Base-by-base conservation (phyloP, 139 green algal species). In the Chlorella sp. region DNA sequence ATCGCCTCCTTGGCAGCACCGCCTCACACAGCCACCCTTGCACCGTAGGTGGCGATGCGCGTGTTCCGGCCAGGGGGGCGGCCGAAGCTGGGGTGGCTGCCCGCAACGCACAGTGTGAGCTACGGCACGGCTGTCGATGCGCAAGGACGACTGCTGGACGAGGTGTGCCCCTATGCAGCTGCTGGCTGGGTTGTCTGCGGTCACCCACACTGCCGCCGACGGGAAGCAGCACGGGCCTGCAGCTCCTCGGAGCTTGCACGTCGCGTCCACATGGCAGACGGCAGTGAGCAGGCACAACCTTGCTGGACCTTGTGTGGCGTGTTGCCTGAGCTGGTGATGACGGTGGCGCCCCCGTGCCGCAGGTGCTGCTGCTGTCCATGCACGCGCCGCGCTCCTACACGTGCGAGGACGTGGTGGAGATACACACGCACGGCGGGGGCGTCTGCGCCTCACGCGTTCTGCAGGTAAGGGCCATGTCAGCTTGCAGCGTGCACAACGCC, bases 401-500 rank as follows among this genome's bases (percentile, higher is more conserved):
- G 0, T 63, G 84, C 5, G 95, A 99, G 75, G 95, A 99, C 73
- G 95, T 99, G 23, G 76, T 98, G 0, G 95, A 99, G 82, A 63
- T 99, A 3, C 95, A 99, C 72, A 88, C 79, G 5, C 95, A 99
- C 79, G 95, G 95, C 14, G 93, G 95, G 32, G 78, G 76, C 26
- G 84, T 99, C 50, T 96, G 86, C 77, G 87, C 83, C 0, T 72
- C 74, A 33, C 70, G 94, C 0, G 91, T 97, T 68, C 76, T 98
- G 77, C 59, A 84, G 29, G 59, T 70, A 27, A 64, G 55, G 22
- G 4, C n/a, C n/a, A 17, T 55, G 10, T 26, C 42, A 55, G 10
- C 42, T 17, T 55, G 10, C 42, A 17, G 42, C 10, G 10, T 26
- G 42, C 17, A 55, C 42, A 10, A 55, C 17, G 42, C 42, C 42